Evolutionary conservation across 306 rosid species (phyloP).

Genomic region (Canavalia gladiata): DNA sequence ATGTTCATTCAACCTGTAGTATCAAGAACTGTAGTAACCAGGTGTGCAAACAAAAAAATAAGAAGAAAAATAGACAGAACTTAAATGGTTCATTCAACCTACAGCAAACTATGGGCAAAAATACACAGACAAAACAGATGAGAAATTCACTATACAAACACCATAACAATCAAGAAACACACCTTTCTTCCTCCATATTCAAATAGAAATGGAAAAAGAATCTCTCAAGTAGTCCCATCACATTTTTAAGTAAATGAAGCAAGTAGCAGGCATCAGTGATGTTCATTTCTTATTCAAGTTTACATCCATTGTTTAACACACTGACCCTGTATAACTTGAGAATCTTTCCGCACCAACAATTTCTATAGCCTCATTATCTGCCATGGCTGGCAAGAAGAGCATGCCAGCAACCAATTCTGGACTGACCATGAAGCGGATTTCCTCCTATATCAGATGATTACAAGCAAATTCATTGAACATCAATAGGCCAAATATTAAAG

Average conservation of each 20-base stretch:
- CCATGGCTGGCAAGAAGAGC: constrained; percentile 94
- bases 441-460: constrained; percentile 70
- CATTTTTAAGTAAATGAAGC: constrained; percentile 6
- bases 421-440: constrained; percentile 92
- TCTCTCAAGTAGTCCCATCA: neutral
- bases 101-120: neutral
- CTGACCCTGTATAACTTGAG: constrained; percentile 91
- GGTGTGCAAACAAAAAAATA: constrained; percentile 13
- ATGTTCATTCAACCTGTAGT: neutral
- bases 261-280: constrained; percentile 13
- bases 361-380: constrained; percentile 89
- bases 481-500: neutral
- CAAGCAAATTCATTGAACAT: constrained; percentile 37
- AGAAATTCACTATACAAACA: constrained; percentile 21
- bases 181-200: constrained; percentile 5
- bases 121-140: neutral
- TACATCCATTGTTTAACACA: constrained; percentile 36
- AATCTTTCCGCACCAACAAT: constrained; percentile 90
- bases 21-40: neutral
- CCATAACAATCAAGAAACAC: constrained; percentile 31
- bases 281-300: constrained; percentile 21
- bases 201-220: neutral
- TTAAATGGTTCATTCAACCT: constrained; percentile 1
- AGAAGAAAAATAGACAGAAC: constrained; percentile 7
- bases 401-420: constrained; percentile 90